Base-by-base conservation (phyloP, 1,284 basidiomycete genomes). In the Ustilago crameri region DNA sequence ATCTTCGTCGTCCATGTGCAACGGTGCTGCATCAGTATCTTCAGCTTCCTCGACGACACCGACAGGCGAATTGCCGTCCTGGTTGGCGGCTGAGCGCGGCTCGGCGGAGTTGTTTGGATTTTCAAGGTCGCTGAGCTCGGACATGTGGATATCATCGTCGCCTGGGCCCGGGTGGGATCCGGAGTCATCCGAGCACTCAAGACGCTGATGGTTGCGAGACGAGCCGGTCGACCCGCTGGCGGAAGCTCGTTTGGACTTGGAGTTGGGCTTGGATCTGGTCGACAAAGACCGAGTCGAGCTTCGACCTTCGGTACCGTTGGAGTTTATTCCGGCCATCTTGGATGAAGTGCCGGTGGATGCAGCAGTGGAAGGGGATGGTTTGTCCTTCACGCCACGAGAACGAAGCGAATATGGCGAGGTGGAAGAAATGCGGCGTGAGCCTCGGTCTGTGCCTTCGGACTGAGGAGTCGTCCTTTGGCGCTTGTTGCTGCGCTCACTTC, bases 361-460 rank as follows among this genome's bases (percentile, higher is more conserved):
- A 18, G 41, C 22, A 5, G 46, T 22, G 24, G 42, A 47, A 27
- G 62, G 38, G 8, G 47, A 37, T 2, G 62, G 20, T 24, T 30
- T 30, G 52, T 42, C 42, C 27, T 46, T 24, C 7, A 41, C 41
- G 56, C 46, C 46, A 17, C 64, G 64, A 30, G 64, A 67, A n/a
- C 64, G 64, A 24, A 67, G 64, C 5, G 64, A 53, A 23, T 60
- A 60, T 1, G 57, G 52, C n/a, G 64, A 61, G 22, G 58, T 53
- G 27, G 57, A 52, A 12, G 58, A 37, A 3, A 47, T 17, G 32
- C 58, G 26, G 30, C 47, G 41, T 5, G 49, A 41, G 17, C 27
- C 24, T 15, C 51, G 48, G 35, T 9, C 46, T 12, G 54, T 41
- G 23, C 44, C 14, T 20, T 30, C 35, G 18, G 65, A 20, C 44